Evolutionary conservation across 495 filamentous ascomycete species (phyloP).

Genomic region (Hyphodiscus hymeniophilus): DNA sequence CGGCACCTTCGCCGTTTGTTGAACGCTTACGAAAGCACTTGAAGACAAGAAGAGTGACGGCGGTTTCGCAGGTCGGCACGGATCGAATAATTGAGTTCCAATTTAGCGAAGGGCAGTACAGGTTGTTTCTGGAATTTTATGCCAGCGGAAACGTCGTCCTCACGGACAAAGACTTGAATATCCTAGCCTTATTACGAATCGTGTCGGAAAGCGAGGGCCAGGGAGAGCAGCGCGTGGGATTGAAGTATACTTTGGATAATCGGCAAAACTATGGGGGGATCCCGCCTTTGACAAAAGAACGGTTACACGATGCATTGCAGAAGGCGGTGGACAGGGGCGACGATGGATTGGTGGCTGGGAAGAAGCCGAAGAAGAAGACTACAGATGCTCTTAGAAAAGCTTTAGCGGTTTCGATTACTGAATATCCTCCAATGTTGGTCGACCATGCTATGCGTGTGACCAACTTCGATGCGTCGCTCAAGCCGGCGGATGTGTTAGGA

Average conservation of each 20-base stretch:
- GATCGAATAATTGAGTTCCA: conserved; percentile 88
- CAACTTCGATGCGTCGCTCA: conserved; percentile 55
- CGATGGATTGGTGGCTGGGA: conserved; percentile 34
- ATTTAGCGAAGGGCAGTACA: conserved; percentile 85
- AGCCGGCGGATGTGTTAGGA: conserved; percentile 58
- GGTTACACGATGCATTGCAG: conserved; percentile 60
- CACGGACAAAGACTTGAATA: conserved; percentile 70
- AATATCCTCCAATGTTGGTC: conserved; percentile 76
- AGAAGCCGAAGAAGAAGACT: conserved; percentile 67
- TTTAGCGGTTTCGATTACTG: conserved; percentile 71
- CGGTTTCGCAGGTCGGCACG: conserved; percentile 77
- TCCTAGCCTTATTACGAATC: conserved; percentile 71
- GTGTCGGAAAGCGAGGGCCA: conserved; percentile 62
- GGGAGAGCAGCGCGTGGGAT: conserved; percentile 66
- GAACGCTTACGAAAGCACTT: conserved; percentile 75
- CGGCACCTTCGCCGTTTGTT: conserved; percentile 77
- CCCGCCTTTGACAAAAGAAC: conserved; percentile 62
- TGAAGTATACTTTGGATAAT: conserved; percentile 70
- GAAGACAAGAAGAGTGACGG: conserved; percentile 75
- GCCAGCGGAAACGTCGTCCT: conserved; percentile 92
- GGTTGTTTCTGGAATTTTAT: conserved; percentile 91
- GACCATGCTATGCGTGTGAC: conserved; percentile 73
- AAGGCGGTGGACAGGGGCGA: conserved; percentile 49
- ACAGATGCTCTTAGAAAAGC: conserved; percentile 70
- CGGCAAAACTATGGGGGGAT: conserved; percentile 75